A percentile compares a stretch with the other conserved stretches of the same genome.
phyloP scores from a whole-genome alignment of 2,329 filamentous ascomycete species.

The Colletotrichum tofieldiae region DNA sequence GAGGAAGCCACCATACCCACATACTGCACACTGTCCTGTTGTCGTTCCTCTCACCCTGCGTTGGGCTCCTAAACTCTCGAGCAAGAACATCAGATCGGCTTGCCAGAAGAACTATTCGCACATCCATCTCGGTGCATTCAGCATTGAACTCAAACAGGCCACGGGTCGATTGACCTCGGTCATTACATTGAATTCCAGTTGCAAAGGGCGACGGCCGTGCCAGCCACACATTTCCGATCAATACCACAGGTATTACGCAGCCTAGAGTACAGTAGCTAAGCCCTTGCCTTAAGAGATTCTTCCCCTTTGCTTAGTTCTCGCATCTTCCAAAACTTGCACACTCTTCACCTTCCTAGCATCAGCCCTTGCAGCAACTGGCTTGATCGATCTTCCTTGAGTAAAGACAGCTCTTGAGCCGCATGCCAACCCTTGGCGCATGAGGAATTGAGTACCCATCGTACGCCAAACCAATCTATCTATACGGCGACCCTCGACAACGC shows the following conservation, averaged over 20 bases:
- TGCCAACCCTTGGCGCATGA: neutral
- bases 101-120: neutral
- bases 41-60: neutral
- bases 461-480: neutral
- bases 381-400: neutral
- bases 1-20: neutral
- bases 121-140: neutral
- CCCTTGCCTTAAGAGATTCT: neutral
- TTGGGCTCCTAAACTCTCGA: neutral
- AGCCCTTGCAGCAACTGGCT: neutral
- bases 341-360: neutral
- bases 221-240: conserved; percentile 12
- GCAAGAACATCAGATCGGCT: neutral
- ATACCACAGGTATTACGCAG: neutral
- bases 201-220: neutral
- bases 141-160: neutral
- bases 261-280: neutral
- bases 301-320: neutral
- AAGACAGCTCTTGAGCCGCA: neutral
- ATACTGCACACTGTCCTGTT: neutral
- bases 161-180: neutral
- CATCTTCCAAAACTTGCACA: neutral
- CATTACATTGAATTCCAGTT: conserved; percentile 13
- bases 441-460: neutral
- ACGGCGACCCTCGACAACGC: neutral